These are phyloP conservation scores for Monilinia fructigena DNA, from an alignment of 2,329 filamentous ascomycete genomes.

Conservation along the genomic window DNA sequence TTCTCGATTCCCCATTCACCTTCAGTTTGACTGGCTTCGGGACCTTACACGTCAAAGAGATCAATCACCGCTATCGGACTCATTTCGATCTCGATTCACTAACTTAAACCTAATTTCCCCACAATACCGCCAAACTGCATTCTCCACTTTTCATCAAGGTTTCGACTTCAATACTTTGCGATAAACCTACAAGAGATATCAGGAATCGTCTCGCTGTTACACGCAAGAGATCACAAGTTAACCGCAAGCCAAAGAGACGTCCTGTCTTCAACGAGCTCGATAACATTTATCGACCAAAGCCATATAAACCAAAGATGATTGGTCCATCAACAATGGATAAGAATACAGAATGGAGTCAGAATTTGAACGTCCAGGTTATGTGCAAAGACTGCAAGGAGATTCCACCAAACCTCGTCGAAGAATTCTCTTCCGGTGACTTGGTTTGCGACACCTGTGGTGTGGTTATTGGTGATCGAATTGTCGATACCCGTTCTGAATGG, in stretches of 20 bases:
- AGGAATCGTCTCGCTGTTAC: constrained; percentile 37
- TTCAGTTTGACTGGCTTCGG: constrained; percentile 2
- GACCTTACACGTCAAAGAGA: neutral
- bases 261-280: constrained; percentile 45
- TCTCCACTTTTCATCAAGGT: constrained; percentile 67
- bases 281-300: constrained; percentile 47
- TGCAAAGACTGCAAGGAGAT: constrained; percentile 89
- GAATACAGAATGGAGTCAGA: constrained; percentile 52
- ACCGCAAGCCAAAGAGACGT: constrained; percentile 43
- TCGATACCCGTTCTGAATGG: constrained; percentile 97
- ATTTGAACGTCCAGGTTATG: constrained; percentile 80
- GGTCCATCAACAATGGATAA: constrained; percentile 39
- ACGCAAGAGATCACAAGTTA: constrained; percentile 39
- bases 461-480: constrained; percentile 84
- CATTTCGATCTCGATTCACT: constrained; percentile 20
- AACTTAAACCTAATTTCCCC: constrained; percentile 16
- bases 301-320: constrained; percentile 50
- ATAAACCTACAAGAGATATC: constrained; percentile 39
- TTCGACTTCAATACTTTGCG: constrained; percentile 46
- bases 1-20: neutral
- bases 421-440: constrained; percentile 88
- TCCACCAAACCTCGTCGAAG: constrained; percentile 90
- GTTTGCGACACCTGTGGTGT: constrained; percentile 90
- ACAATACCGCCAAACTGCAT: constrained; percentile 63
- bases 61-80: constrained; percentile 25